Evolutionary conservation across 345 rosid genomes (phyloP).

Genomic region (Lumnitzera racemosa): DNA sequence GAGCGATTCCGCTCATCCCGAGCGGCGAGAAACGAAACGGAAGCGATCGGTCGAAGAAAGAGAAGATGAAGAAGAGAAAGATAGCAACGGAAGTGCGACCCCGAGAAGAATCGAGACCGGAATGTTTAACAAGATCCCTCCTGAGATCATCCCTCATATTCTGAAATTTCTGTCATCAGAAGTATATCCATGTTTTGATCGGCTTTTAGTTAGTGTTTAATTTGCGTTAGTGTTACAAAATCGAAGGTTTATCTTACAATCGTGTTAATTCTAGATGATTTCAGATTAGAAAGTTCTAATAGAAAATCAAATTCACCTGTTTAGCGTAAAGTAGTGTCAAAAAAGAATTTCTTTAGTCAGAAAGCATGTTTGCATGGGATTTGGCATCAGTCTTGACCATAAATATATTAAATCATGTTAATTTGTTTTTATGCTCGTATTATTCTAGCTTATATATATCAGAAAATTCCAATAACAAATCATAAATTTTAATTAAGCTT

Average conservation of each 20-base stretch:
- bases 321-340: too few relatives aligned
- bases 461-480: too few relatives aligned
- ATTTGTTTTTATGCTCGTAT: too few relatives aligned
- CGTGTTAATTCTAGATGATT: too few relatives aligned
- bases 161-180: slow-evolving; percentile 92
- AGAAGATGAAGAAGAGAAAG: slow-evolving; percentile 7
- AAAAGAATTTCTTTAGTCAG: too few relatives aligned
- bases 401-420: too few relatives aligned
- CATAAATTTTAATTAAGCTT: too few relatives aligned
- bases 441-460: too few relatives aligned
- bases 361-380: too few relatives aligned
- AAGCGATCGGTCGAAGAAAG: slow-evolving; percentile 24
- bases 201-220: background rate
- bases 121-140: slow-evolving; percentile 64
- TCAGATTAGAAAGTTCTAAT: too few relatives aligned
- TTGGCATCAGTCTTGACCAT: too few relatives aligned
- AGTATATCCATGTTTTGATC: slow-evolving; percentile 23
- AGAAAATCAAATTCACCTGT: too few relatives aligned
- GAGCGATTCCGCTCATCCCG: slow-evolving; percentile 2
- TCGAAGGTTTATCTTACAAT: background rate
- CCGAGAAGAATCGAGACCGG: slow-evolving; percentile 55
- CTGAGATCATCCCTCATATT: slow-evolving; percentile 71
- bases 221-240: background rate
- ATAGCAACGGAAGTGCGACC: slow-evolving; percentile 4
- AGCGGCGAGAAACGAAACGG: slow-evolving; percentile 45